Percentiles rank a stretch among this genome's conserved stretches.
Conservation (phyloP, 192 early-diverging fungal genomes). For the Irineochytrium annulatum region DNA sequence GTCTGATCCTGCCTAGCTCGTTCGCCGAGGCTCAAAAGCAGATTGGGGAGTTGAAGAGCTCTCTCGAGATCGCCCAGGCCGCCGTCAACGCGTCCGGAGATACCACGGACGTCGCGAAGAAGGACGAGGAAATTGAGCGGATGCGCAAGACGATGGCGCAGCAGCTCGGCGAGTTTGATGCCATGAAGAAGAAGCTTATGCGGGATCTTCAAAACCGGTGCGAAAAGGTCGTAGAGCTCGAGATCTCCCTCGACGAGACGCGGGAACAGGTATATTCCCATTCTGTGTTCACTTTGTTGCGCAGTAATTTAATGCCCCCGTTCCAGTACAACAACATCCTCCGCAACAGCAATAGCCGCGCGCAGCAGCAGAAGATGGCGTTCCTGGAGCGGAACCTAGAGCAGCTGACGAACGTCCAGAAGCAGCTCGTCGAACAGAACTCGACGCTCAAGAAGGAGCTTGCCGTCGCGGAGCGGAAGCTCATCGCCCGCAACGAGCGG, state of each 20-base stretch:
- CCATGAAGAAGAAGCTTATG: constrained; percentile 98
- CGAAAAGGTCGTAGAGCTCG: constrained; percentile 97
- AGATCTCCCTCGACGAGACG: constrained; percentile 93
- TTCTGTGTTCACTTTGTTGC: neutral
- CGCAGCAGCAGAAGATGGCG: constrained; percentile 96
- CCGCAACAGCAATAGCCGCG: constrained; percentile 74
- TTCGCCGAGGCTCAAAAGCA: constrained; percentile 53
- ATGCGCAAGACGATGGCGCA: constrained; percentile 75
- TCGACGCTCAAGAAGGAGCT: constrained; percentile 92
- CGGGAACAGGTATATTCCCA: constrained; percentile 53
- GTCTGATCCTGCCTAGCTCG: constrained; percentile 3
- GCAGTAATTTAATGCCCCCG: neutral
- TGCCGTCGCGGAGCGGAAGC: constrained; percentile 84
- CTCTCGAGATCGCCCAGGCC: constrained; percentile 56
- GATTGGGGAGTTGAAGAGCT: constrained; percentile 57
- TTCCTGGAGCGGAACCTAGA: constrained; percentile 96
- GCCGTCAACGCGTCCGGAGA: constrained; percentile 29
- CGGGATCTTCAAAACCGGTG: constrained; percentile 95
- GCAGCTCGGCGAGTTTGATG: constrained; percentile 90
- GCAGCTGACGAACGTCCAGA: constrained; percentile 93
- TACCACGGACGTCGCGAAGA: constrained; percentile 49
- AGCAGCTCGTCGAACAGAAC: constrained; percentile 95
- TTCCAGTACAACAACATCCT: constrained; percentile 80
- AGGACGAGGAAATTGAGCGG: constrained; percentile 73
- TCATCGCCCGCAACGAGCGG: constrained; percentile 87